Percentiles rank a stretch among this genome's conserved stretches.
Conservation (phyloP, 2,329 filamentous ascomycete genomes). For the Claviceps fusiformis region DNA sequence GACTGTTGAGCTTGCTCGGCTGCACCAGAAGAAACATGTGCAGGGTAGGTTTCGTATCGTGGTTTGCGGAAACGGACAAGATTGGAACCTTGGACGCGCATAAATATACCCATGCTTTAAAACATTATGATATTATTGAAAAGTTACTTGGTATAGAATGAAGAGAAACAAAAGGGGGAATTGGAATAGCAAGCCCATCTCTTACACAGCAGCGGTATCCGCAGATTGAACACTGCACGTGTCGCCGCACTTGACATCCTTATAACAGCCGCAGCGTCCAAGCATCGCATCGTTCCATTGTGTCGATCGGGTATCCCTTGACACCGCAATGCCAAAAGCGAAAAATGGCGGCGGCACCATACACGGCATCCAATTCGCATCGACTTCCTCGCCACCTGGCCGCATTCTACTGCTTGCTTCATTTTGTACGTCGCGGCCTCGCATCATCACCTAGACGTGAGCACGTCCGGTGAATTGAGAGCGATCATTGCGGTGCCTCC, state of each 20-base stretch:
- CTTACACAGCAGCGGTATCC: neutral
- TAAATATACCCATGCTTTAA: neutral
- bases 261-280: neutral
- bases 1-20: neutral
- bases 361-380: neutral
- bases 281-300: neutral
- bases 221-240: neutral
- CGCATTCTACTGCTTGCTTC: neutral
- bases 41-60: neutral
- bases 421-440: neutral
- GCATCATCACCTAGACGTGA: conserved; percentile 25
- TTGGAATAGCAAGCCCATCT: neutral
- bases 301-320: neutral
- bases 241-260: neutral
- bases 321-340: conserved; percentile 4
- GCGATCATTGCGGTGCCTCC: conserved; percentile 35
- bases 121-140: neutral
- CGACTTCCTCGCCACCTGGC: neutral
- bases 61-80: neutral
- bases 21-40: neutral
- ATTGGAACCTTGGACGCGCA: neutral
- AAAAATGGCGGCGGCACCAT: neutral
- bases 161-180: neutral
- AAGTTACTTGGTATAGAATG: neutral
- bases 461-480: conserved; percentile 48